phyloP scores from a whole-genome alignment of 768 basidiomycete species.

The Naganishia vaughanmartiniae region DNA sequence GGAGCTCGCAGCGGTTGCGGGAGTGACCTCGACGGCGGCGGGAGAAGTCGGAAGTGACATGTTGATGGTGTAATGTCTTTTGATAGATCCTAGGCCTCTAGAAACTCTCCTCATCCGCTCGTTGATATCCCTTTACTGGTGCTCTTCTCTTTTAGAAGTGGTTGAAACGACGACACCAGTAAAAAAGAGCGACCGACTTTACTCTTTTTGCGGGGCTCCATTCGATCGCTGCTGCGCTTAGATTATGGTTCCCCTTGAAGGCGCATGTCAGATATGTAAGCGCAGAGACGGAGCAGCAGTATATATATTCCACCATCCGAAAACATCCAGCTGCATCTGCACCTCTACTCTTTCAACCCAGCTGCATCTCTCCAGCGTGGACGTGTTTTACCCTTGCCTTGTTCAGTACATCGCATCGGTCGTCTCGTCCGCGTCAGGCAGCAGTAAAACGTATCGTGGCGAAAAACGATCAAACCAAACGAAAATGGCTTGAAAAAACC shows the following conservation, averaged over 20 bases:
- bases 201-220: background rate
- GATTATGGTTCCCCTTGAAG: background rate
- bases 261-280: too few species aligned
- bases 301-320: background rate
- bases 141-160: background rate
- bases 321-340: background rate
- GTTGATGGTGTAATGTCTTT: background rate
- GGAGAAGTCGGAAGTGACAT: background rate
- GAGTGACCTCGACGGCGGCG: background rate
- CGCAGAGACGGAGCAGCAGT: too few species aligned
- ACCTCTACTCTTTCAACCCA: background rate
- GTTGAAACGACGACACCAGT: too few species aligned
- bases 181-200: conserved; percentile 21
- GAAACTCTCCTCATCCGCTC: background rate
- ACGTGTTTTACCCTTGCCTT: background rate
- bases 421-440: background rate
- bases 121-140: background rate
- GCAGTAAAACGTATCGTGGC: background rate
- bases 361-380: too few species aligned
- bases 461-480: background rate
- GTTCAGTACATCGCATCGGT: background rate
- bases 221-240: background rate
- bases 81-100: background rate
- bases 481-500: too few species aligned
- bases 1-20: background rate